Base-by-base conservation (phyloP, 2,329 filamentous ascomycete species). In the Apiospora sp. region DNA sequence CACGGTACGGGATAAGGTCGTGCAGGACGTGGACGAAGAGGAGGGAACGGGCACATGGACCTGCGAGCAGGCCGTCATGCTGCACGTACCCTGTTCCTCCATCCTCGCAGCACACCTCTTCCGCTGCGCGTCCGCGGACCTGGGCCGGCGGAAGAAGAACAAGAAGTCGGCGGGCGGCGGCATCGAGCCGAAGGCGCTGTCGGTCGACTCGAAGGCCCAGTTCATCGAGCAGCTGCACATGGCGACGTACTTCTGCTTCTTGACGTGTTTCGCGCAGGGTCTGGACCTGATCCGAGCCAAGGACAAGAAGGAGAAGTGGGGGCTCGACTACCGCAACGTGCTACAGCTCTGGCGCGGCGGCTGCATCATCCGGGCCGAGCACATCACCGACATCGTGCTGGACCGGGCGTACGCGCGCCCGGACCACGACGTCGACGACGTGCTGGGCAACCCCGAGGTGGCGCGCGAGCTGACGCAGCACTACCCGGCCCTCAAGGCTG, bases 21-120 rank as follows among this genome's bases (percentile, higher is more conserved):
- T 93, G 0, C 91, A 94, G 80, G 91, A 93, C 75, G 87, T 89
- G 27, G 90, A 91, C 44, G 86, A 88, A 70, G 88, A 89, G 54
- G 92, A 93, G 79, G 91, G 92, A 0, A 94, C 92, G 0, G 89
- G 91, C 0, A 86, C 89, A 68, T 93, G 91, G 92, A 88, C 88
- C 6, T 88, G 91, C 74, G 87, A 87, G 75, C 88, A 93, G 78
- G 88, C 90, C 0, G 87, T 91, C 8, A 80, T 84, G 4, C 84
- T 90, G 3, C 92, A 94, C 76, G 85, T 93, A 3, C 87, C 92
- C 0, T 87, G 89, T 0, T 89, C 92, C 0, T 93, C 91, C 0
- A 85, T 94, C n/a, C 86, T 89, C 0, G 82, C 86, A 0, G 88
- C 90, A 0, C 91, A 93, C 78, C 89, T 87, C 74, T 84, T 93